Evolutionary conservation across 495 filamentous ascomycete genomes (phyloP).

Genomic region (Podospora conica): DNA sequence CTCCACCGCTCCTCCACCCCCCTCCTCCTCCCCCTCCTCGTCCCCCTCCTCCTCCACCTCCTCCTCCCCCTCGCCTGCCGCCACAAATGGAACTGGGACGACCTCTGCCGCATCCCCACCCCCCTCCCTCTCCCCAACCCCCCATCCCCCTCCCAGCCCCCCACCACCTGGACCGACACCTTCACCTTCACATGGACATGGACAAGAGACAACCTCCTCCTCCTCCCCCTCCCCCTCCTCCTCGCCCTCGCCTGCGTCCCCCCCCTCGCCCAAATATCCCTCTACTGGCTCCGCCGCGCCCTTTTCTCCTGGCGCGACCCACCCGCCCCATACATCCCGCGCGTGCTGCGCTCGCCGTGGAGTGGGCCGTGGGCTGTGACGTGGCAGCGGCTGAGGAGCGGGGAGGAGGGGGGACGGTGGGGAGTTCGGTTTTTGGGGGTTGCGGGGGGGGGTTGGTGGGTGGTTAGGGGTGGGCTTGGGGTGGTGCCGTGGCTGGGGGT

Average conservation of each 20-base stretch:
- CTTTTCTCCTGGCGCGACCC: neutral
- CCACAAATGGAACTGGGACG: no score
- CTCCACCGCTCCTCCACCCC: no score
- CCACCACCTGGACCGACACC: neutral
- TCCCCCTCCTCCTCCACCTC: neutral
- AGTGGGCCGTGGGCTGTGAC: neutral
- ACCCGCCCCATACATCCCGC: neutral
- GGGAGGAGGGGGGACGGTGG: neutral
- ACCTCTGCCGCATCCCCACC: neutral
- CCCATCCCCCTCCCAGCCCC: neutral
- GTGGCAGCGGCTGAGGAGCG: neutral
- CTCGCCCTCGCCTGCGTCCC: neutral
- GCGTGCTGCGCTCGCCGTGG: neutral
- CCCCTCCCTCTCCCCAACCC: neutral
- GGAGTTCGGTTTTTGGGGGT: neutral
- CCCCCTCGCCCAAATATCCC: neutral
- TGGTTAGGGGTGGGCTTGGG: neutral
- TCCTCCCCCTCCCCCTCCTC: neutral
- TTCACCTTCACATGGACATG: neutral
- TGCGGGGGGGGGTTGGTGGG: neutral
- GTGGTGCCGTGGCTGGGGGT: neutral
- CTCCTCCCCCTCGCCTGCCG: neutral
- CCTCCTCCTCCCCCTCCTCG: neutral
- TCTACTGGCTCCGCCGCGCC: neutral
- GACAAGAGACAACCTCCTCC: no score